phyloP scores from a whole-genome alignment of 1,284 basidiomycete genomes.

The Nidula niveotomentosa region DNA sequence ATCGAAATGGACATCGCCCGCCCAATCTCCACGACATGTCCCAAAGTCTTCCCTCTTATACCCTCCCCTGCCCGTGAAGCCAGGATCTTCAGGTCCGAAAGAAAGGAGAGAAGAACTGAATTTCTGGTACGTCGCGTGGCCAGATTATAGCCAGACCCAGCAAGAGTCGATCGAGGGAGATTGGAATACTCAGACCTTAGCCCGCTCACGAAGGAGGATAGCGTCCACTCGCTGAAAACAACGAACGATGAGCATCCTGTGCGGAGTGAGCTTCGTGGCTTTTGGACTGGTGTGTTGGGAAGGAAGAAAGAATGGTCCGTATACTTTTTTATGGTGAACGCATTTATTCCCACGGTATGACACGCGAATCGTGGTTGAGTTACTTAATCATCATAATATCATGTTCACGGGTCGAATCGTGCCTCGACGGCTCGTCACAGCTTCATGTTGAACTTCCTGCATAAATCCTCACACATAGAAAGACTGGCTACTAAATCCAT shows the following conservation, averaged over 20 bases:
- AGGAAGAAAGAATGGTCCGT: neutral
- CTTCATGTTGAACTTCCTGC: too few relatives aligned
- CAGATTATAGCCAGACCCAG: slow-evolving; percentile 43
- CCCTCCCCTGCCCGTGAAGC: slow-evolving; percentile 4
- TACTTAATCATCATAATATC: neutral
- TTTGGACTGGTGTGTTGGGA: slow-evolving; percentile 38
- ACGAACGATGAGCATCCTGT: slow-evolving; percentile 25
- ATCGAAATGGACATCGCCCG: slow-evolving; percentile 8
- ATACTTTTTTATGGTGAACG: neutral
- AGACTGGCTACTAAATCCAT: too few relatives aligned
- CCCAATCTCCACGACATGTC: slow-evolving; percentile 22
- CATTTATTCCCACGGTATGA: neutral
- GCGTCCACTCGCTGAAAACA: neutral
- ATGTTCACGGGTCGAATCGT: too few relatives aligned
- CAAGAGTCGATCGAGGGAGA: slow-evolving; percentile 52
- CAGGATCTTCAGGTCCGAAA: slow-evolving; percentile 11
- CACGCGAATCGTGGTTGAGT: neutral
- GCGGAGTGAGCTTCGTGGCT: slow-evolving; percentile 52
- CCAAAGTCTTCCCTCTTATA: slow-evolving; percentile 10
- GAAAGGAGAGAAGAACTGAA: slow-evolving; percentile 15
- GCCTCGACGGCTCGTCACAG: too few relatives aligned
- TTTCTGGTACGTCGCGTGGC: slow-evolving; percentile 54
- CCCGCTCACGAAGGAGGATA: slow-evolving; percentile 48
- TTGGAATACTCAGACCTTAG: slow-evolving; percentile 61
- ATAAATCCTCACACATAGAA: too few relatives aligned